These are phyloP conservation scores for Madurella fahalii DNA, from an alignment of 2,329 filamentous ascomycete genomes.

Conservation along the genomic window DNA sequence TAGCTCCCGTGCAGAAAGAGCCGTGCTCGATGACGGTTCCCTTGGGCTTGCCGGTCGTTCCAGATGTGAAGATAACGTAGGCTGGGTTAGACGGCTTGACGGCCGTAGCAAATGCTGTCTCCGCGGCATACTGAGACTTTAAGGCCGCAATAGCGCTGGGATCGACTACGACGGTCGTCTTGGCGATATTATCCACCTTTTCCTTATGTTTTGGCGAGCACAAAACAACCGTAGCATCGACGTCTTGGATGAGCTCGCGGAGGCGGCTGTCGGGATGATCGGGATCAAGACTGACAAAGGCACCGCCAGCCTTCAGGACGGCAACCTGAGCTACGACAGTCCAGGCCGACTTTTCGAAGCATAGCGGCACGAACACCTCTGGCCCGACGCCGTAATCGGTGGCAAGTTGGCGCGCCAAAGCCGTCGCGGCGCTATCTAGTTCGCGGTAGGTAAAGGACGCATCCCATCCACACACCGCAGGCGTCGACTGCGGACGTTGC, in stretches of 20 bases:
- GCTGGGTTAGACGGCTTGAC: conserved; percentile 17
- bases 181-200: conserved; percentile 13
- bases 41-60: conserved; percentile 50
- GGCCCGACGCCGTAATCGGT: conserved; percentile 17
- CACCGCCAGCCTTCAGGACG: conserved; percentile 30
- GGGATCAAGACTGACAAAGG: conserved; percentile 29
- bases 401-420: conserved; percentile 21
- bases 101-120: neutral
- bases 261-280: conserved; percentile 24
- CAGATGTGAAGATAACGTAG: conserved; percentile 50
- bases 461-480: conserved; percentile 26
- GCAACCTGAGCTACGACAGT: conserved; percentile 27
- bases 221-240: conserved; percentile 16
- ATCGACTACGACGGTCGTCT: conserved; percentile 14
- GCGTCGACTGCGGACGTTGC: conserved; percentile 34
- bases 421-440: conserved; percentile 16
- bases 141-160: conserved; percentile 7
- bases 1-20: conserved; percentile 24
- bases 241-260: conserved; percentile 16
- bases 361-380: conserved; percentile 25
- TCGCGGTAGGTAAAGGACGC: conserved; percentile 23
- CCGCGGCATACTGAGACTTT: neutral
- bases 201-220: conserved; percentile 13
- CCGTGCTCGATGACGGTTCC: conserved; percentile 40
- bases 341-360: conserved; percentile 28